phyloP scores from a whole-genome alignment of 345 rosid species.

The Passiflora organensis region DNA sequence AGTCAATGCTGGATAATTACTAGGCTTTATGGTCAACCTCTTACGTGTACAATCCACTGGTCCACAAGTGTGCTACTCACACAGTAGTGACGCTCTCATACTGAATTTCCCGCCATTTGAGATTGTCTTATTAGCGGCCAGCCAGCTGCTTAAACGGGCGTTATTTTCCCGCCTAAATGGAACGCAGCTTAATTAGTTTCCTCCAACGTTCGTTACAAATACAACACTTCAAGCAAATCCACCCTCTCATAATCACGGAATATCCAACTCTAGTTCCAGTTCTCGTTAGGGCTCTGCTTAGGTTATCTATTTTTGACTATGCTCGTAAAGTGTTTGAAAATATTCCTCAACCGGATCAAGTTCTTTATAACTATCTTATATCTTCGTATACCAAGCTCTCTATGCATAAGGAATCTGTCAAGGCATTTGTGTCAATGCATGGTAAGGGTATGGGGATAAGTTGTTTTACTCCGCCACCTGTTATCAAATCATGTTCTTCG shows the following conservation, averaged over 20 bases:
- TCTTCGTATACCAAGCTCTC: constrained; percentile 5
- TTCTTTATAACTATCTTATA: constrained; percentile 3
- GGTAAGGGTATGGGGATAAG: not conserved
- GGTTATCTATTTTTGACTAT: not conserved
- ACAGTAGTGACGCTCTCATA: too few species aligned
- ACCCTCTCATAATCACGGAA: constrained; percentile 1
- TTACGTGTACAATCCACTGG: too few species aligned
- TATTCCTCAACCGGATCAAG: constrained; percentile 3
- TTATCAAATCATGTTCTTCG: constrained; percentile 5
- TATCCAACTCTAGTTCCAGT: constrained; percentile 1
- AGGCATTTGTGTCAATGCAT: not conserved
- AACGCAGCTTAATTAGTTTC: not conserved
- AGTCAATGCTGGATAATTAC: too few species aligned
- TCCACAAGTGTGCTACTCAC: too few species aligned
- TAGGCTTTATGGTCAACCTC: too few species aligned
- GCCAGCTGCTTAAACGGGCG: too few species aligned
- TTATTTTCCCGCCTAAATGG: not conserved
- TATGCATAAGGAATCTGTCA: not conserved
- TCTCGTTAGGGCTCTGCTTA: not conserved
- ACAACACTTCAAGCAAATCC: constrained; percentile 3
- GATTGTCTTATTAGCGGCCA: too few species aligned
- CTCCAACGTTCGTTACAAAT: constrained; percentile 1
- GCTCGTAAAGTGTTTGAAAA: constrained; percentile 6
- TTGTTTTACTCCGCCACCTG: constrained; percentile 6
- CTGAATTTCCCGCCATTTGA: too few species aligned